These are phyloP conservation scores for Paramicrosporidium saccamoebae DNA, from an alignment of 371 early-diverging fungal species.

Conservation along the genomic window DNA sequence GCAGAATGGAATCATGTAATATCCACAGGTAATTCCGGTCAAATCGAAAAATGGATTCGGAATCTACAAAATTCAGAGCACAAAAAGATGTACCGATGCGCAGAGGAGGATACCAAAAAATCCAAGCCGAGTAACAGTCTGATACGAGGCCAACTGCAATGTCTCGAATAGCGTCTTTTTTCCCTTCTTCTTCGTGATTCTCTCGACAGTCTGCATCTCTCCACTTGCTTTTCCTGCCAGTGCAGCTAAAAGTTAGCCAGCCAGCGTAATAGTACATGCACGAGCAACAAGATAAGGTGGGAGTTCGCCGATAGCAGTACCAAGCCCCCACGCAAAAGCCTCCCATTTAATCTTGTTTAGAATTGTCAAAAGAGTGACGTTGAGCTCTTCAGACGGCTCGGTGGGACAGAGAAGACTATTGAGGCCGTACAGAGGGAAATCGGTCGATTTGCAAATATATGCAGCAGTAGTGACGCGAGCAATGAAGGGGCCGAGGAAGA, in stretches of 20 bases:
- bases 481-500: slow-evolving; percentile 62
- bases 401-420: slow-evolving; percentile 8
- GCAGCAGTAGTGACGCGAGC: slow-evolving; percentile 48
- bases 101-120: slow-evolving; percentile 57
- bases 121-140: too few species aligned
- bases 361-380: slow-evolving; percentile 15
- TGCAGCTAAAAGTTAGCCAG: slow-evolving; percentile 24
- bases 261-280: slow-evolving; percentile 34
- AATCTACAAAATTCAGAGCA: slow-evolving; percentile 10
- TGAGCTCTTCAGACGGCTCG: background rate
- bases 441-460: slow-evolving; percentile 24
- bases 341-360: slow-evolving; percentile 28
- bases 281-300: slow-evolving; percentile 78
- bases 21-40: slow-evolving; percentile 70
- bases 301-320: slow-evolving; percentile 68
- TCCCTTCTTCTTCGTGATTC: slow-evolving; percentile 9
- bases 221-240: slow-evolving; percentile 21
- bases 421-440: slow-evolving; percentile 23
- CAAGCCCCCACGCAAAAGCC: slow-evolving; percentile 55
- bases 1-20: slow-evolving; percentile 45
- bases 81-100: slow-evolving; percentile 20
- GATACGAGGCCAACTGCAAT: too few species aligned
- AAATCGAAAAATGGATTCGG: slow-evolving; percentile 84
- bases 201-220: slow-evolving; percentile 18
- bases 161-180: slow-evolving; percentile 10